Conservation (phyloP, 371 early-diverging fungal genomes). For the Mortierella sp. region DNA sequence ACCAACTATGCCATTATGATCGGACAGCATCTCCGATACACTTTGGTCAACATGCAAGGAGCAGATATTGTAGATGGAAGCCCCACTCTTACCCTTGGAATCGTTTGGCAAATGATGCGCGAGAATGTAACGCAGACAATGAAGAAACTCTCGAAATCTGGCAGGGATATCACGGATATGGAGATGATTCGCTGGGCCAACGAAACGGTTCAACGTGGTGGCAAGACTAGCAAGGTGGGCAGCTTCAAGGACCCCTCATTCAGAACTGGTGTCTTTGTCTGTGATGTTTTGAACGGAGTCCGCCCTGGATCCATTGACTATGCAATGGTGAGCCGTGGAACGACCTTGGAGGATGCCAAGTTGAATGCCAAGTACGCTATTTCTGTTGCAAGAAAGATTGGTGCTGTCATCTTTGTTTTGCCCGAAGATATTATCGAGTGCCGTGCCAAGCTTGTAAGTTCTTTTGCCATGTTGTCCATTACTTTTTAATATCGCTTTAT, state of each 20-base stretch:
- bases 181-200: slow-evolving; percentile 98
- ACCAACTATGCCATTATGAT: slow-evolving; percentile 91
- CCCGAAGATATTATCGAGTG: slow-evolving; percentile 97
- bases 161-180: slow-evolving; percentile 86
- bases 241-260: slow-evolving; percentile 89
- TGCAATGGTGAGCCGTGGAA: slow-evolving; percentile 84
- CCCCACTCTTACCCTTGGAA: slow-evolving; percentile 86
- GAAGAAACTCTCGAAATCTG: slow-evolving; percentile 83
- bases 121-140: slow-evolving; percentile 94
- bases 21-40: slow-evolving; percentile 88
- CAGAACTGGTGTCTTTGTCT: slow-evolving; percentile 84
- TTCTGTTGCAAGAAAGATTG: slow-evolving; percentile 96
- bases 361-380: slow-evolving; percentile 96
- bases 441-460: slow-evolving; percentile 75
- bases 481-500: not conserved
- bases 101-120: slow-evolving; percentile 98
- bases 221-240: slow-evolving; percentile 76
- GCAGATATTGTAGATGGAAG: slow-evolving; percentile 94
- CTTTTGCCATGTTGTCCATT: not conserved
- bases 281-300: slow-evolving; percentile 93
- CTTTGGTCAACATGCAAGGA: slow-evolving; percentile 96
- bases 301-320: slow-evolving; percentile 93
- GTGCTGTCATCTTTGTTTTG: slow-evolving; percentile 97
- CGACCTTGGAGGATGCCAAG: slow-evolving; percentile 84
- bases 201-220: slow-evolving; percentile 76